Evolutionary conservation across 306 rosid genomes (phyloP).

Genomic region (Lagenaria siceraria): DNA sequence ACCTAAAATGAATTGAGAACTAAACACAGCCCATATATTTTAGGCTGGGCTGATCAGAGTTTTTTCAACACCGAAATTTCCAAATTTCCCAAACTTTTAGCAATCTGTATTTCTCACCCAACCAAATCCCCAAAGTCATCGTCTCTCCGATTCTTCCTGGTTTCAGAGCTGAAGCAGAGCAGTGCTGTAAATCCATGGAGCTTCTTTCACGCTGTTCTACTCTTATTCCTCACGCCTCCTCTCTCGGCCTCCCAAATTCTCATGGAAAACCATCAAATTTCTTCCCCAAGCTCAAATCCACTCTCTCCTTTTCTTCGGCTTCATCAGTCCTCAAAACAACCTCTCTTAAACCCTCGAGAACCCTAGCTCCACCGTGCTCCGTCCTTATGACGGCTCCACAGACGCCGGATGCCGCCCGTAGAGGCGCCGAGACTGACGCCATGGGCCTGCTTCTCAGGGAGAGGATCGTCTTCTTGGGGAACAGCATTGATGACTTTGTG

Average conservation of each 20-base stretch:
- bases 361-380: slow-evolving; percentile 15
- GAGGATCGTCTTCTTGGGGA: slow-evolving; percentile 88
- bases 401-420: slow-evolving; percentile 42
- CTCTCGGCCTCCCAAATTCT: neutral
- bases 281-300: slow-evolving; percentile 18
- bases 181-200: slow-evolving; percentile 10
- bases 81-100: neutral
- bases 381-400: slow-evolving; percentile 36
- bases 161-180: slow-evolving; percentile 5
- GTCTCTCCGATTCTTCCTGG: neutral
- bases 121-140: slow-evolving; percentile 3
- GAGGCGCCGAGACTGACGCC: slow-evolving; percentile 63
- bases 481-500: slow-evolving; percentile 65
- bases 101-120: neutral
- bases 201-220: slow-evolving; percentile 15
- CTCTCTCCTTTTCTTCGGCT: neutral
- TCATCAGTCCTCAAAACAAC: slow-evolving; percentile 12
- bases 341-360: slow-evolving; percentile 15
- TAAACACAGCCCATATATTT: too few species aligned
- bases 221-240: slow-evolving; percentile 2
- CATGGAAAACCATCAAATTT: slow-evolving; percentile 12
- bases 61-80: too few species aligned
- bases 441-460: slow-evolving; percentile 83
- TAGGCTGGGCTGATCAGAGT: too few species aligned
- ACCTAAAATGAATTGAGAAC: too few species aligned